These are phyloP conservation scores for Tetrapisispora nanseiensis DNA, from an alignment of 805 yeast species.

Conservation along the genomic window DNA sequence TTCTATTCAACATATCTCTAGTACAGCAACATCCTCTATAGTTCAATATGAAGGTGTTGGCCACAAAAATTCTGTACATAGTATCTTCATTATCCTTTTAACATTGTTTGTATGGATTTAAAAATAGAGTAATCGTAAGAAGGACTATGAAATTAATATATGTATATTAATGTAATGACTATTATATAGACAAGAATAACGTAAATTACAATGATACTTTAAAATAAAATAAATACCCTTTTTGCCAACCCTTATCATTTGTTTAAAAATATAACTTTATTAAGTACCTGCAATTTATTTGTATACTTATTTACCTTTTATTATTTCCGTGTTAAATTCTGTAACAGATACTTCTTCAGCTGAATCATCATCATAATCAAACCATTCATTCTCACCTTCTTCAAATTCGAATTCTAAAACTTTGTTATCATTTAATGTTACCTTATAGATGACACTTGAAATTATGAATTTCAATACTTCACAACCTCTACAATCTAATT, in stretches of 20 bases:
- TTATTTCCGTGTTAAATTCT: slow-evolving; percentile 59
- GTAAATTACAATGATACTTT: too few relatives aligned
- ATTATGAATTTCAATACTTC: slow-evolving; percentile 63
- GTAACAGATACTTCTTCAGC: slow-evolving; percentile 72
- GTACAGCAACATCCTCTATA: slow-evolving; percentile 4
- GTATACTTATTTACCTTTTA: slow-evolving; percentile 26
- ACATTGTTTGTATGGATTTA: not conserved
- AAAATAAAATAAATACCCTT: too few relatives aligned
- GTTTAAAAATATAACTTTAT: too few relatives aligned
- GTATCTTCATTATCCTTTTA: not conserved
- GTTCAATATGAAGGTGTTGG: not conserved
- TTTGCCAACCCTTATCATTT: too few relatives aligned
- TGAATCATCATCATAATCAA: slow-evolving; percentile 84
- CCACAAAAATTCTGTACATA: not conserved
- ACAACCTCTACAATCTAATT: slow-evolving; percentile 79
- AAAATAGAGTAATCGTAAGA: too few relatives aligned
- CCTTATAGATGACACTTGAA: slow-evolving; percentile 25
- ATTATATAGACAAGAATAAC: too few relatives aligned
- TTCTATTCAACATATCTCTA: slow-evolving; percentile 3
- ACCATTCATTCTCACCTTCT: slow-evolving; percentile 79
- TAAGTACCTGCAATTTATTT: too few relatives aligned
- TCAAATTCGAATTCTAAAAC: slow-evolving; percentile 36
- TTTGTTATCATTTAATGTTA: slow-evolving; percentile 18
- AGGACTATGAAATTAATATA: too few relatives aligned
- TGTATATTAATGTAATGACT: too few relatives aligned